These are phyloP conservation scores for Plantago coronopus DNA, from an alignment of 305 asterid species.

Conservation along the genomic window DNA sequence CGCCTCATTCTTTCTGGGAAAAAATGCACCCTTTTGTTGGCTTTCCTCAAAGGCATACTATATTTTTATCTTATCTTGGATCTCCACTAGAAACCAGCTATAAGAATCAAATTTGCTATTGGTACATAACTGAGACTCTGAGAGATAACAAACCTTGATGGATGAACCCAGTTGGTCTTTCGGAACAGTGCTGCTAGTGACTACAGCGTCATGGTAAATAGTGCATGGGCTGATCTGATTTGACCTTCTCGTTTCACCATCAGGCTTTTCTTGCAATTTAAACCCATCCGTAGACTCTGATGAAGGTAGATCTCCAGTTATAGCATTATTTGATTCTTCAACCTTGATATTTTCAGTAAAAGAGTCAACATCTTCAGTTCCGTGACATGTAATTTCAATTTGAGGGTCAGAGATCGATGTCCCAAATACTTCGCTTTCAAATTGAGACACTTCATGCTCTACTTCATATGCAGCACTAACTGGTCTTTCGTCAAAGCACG, in stretches of 20 bases:
- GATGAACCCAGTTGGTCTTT: conserved; percentile 24
- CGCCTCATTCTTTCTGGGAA: no score
- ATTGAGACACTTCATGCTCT: conserved; percentile 21
- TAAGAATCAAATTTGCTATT: neutral
- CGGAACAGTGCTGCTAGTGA: conserved; percentile 25
- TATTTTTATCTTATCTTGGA: no score
- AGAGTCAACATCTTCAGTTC: conserved; percentile 6
- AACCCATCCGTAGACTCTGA: conserved; percentile 17
- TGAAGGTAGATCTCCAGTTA: conserved; percentile 22
- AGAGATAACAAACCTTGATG: conserved; percentile 38
- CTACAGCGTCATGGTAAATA: conserved; percentile 25
- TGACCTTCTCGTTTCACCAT: conserved; percentile 26
- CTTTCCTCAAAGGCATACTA: no score
- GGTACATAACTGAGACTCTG: neutral
- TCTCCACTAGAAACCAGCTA: no score
- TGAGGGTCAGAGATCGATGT: conserved; percentile 21
- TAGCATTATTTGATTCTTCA: conserved; percentile 24
- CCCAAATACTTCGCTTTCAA: conserved; percentile 22
- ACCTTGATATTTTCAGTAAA: conserved; percentile 24
- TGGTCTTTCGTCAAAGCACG: conserved; percentile 27
- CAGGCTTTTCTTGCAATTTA: conserved; percentile 25
- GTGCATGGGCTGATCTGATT: conserved; percentile 17
- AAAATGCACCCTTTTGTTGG: no score
- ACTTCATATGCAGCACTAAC: conserved; percentile 19
- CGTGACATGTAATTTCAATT: conserved; percentile 16